Percentiles rank a stretch among this genome's conserved stretches.
These are phyloP conservation scores for Paecilomyces sp. DNA, from an alignment of 2,329 filamentous ascomycete genomes.

Conservation along the genomic window DNA sequence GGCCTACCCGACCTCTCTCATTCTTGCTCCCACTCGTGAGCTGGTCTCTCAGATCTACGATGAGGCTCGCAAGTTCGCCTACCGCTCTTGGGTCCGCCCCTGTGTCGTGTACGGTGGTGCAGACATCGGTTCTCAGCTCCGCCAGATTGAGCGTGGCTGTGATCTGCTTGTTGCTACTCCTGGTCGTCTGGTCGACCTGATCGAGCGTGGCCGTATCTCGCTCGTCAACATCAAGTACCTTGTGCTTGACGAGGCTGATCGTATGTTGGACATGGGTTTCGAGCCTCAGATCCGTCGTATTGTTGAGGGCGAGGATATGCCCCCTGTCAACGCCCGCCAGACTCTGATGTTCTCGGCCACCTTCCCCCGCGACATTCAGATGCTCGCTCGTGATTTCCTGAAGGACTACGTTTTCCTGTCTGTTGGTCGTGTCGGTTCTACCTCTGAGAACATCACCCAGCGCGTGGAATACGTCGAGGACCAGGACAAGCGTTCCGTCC, in stretches of 20 bases:
- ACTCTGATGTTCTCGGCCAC: slow-evolving; percentile 99
- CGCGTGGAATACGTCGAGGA: slow-evolving; percentile 98
- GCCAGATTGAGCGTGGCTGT: slow-evolving; percentile 95
- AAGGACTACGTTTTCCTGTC: slow-evolving; percentile 99
- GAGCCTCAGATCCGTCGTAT: slow-evolving; percentile 99
- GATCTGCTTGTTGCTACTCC: slow-evolving; percentile 96
- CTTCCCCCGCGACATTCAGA: slow-evolving; percentile 98
- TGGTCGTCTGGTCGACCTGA: slow-evolving; percentile 93
- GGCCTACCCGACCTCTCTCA: slow-evolving; percentile 92
- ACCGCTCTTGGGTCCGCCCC: slow-evolving; percentile 96
- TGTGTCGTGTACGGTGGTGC: slow-evolving; percentile 99
- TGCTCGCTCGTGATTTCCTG: slow-evolving; percentile 96
- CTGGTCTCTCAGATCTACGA: slow-evolving; percentile 98
- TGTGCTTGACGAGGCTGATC: slow-evolving; percentile 97
- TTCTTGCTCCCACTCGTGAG: slow-evolving; percentile 94
- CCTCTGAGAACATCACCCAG: slow-evolving; percentile 99
- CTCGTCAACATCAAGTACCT: slow-evolving; percentile 99
- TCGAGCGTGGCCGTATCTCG: slow-evolving; percentile 97
- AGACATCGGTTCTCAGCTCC: slow-evolving; percentile 95
- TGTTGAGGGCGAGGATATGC: slow-evolving; percentile 98
- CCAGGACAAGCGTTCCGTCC: slow-evolving; percentile 91
- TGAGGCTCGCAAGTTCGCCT: slow-evolving; percentile 94
- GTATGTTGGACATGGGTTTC: slow-evolving; percentile 99
- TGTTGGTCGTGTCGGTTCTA: slow-evolving; percentile 95
- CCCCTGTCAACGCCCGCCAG: slow-evolving; percentile 71